Evolutionary conservation across 2,329 filamentous ascomycete species (phyloP).

Genomic region (Gnomoniopsis sp.): DNA sequence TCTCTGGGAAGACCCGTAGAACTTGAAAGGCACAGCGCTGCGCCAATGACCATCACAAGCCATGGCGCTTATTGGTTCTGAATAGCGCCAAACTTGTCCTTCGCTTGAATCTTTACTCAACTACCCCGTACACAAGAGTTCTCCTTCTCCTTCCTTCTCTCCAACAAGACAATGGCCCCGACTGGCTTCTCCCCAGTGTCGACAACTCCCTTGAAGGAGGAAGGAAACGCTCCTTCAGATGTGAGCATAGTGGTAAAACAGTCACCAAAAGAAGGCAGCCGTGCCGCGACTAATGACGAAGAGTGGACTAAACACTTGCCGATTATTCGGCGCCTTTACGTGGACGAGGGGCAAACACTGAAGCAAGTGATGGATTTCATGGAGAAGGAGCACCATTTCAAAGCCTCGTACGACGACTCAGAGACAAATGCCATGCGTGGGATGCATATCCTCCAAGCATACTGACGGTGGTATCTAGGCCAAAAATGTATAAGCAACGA

Average conservation of each 20-base stretch:
- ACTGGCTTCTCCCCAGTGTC: too few relatives aligned
- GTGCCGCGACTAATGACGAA: neutral
- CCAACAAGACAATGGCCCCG: too few relatives aligned
- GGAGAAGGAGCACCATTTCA: constrained; percentile 7
- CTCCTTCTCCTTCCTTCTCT: too few relatives aligned
- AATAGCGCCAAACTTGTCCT: too few relatives aligned
- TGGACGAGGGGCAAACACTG: constrained; percentile 14
- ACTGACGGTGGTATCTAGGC: neutral
- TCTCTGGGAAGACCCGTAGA: too few relatives aligned
- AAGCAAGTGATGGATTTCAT: constrained; percentile 16
- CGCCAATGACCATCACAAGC: too few relatives aligned
- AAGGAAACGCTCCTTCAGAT: neutral
- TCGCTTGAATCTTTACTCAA: too few relatives aligned
- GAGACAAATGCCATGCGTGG: neutral
- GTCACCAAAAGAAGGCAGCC: neutral
- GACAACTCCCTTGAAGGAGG: too few relatives aligned
- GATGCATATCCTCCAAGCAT: neutral
- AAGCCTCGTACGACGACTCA: constrained; percentile 9
- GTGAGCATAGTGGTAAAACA: neutral
- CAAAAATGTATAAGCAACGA: constrained; percentile 10
- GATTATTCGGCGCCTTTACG: constrained; percentile 12
- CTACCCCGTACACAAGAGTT: too few relatives aligned
- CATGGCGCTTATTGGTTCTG: too few relatives aligned
- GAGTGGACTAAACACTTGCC: constrained; percentile 11
- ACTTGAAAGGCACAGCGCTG: too few relatives aligned